phyloP scores from a whole-genome alignment of 2,329 filamentous ascomycete genomes.

The Aspergillus intermedius region DNA sequence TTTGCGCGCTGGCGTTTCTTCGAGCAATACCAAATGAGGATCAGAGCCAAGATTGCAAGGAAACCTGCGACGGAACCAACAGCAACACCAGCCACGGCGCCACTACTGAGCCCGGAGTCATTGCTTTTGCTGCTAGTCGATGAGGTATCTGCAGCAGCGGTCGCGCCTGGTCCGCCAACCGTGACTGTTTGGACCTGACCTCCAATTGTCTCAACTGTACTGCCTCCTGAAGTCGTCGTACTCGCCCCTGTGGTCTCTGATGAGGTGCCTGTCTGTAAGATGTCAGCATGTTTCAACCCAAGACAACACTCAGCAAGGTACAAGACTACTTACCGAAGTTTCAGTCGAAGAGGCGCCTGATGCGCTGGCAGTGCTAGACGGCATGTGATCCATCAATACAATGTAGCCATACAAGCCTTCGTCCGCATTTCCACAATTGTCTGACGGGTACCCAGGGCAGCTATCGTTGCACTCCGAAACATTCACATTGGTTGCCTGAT shows the following conservation, averaged over 20 bases:
- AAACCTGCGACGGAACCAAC: slow-evolving; percentile 36
- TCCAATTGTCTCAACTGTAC: slow-evolving; percentile 16
- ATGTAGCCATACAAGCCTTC: slow-evolving; percentile 40
- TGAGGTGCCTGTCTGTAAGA: not conserved
- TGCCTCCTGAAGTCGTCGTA: slow-evolving; percentile 1
- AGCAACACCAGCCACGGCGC: slow-evolving; percentile 40
- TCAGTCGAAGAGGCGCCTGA: slow-evolving; percentile 15
- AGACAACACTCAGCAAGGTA: not conserved
- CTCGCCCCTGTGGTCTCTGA: slow-evolving; percentile 7
- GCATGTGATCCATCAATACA: slow-evolving; percentile 25
- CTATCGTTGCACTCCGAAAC: slow-evolving; percentile 29
- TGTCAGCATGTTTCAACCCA: not conserved
- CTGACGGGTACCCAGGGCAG: slow-evolving; percentile 44
- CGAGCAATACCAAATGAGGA: slow-evolving; percentile 34
- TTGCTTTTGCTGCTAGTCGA: slow-evolving; percentile 6
- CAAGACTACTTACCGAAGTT: slow-evolving; percentile 19
- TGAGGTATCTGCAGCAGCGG: slow-evolving; percentile 9
- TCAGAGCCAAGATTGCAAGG: slow-evolving; percentile 30
- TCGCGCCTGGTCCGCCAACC: slow-evolving; percentile 4
- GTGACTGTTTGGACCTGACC: slow-evolving; percentile 26
- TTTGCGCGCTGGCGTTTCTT: slow-evolving; percentile 27
- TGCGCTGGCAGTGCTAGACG: slow-evolving; percentile 27
- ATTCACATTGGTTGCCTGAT: slow-evolving; percentile 24
- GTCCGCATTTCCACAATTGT: slow-evolving; percentile 38
- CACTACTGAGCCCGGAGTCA: slow-evolving; percentile 29